Percentiles rank a stretch among this genome's conserved stretches.
These are phyloP conservation scores for Chondrus crispus DNA, from an alignment of 23 red algal species.

Conservation along the genomic window DNA sequence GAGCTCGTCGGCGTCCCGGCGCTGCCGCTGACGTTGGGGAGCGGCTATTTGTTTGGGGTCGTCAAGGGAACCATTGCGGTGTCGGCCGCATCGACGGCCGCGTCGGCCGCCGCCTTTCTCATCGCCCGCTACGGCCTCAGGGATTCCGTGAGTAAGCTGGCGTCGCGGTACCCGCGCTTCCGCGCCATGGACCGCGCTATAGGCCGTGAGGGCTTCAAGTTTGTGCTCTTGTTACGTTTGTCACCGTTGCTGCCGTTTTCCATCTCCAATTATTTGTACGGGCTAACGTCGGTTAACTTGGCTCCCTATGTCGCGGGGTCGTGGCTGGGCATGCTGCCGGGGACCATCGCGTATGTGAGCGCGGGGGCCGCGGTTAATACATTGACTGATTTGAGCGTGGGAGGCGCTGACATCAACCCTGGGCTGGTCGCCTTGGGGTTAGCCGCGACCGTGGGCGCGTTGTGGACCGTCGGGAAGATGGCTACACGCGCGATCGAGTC, in stretches of 20 bases:
- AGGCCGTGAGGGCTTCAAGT: constrained; percentile 82
- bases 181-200: constrained; percentile 85
- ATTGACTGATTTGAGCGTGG: constrained; percentile 31
- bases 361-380: constrained; percentile 69
- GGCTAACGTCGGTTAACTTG: constrained; percentile 84
- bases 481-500: constrained; percentile 38
- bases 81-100: constrained; percentile 72
- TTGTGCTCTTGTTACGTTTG: constrained; percentile 87
- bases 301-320: constrained; percentile 61
- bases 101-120: constrained; percentile 78
- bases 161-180: constrained; percentile 64
- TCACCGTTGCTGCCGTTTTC: constrained; percentile 91
- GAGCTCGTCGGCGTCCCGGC: constrained; percentile 91
- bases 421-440: constrained; percentile 47
- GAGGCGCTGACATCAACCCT: constrained; percentile 36
- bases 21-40: constrained; percentile 81
- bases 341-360: constrained; percentile 86
- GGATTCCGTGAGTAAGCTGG: constrained; percentile 37
- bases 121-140: constrained; percentile 85
- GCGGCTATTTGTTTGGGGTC: constrained; percentile 93
- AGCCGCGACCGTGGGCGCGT: constrained; percentile 45
- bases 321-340: constrained; percentile 96
- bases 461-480: constrained; percentile 57
- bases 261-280: constrained; percentile 94
- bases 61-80: constrained; percentile 52